Evolutionary conservation across 805 yeast genomes (phyloP).

Genomic region (Ogataea chonburiensis): DNA sequence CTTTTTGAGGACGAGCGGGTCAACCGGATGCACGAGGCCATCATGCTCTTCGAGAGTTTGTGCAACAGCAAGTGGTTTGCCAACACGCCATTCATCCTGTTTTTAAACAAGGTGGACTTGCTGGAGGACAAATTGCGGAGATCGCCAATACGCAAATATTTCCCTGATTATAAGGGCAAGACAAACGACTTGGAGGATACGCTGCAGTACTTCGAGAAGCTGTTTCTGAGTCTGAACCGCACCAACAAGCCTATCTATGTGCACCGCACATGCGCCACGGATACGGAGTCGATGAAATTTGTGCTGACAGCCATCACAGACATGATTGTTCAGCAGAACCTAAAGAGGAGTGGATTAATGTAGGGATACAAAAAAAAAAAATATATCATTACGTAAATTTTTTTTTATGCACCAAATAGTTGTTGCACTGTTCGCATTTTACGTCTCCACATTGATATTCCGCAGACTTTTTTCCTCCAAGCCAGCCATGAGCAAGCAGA

Average conservation of each 20-base stretch:
- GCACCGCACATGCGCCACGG: slow-evolving; percentile 95
- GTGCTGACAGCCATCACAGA: slow-evolving; percentile 93
- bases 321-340: slow-evolving; percentile 77
- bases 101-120: slow-evolving; percentile 84
- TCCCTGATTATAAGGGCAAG: slow-evolving; percentile 74
- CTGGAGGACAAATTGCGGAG: slow-evolving; percentile 65
- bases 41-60: slow-evolving; percentile 76
- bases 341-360: slow-evolving; percentile 74
- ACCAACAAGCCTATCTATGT: slow-evolving; percentile 76
- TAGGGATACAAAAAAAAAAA: no score
- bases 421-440: neutral
- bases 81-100: slow-evolving; percentile 83
- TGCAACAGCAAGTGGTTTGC: slow-evolving; percentile 84
- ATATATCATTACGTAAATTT: neutral
- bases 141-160: slow-evolving; percentile 67
- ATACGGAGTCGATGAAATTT: slow-evolving; percentile 81
- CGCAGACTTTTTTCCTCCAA: slow-evolving; percentile 5
- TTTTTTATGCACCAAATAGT: neutral
- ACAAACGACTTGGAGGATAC: slow-evolving; percentile 66
- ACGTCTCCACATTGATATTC: slow-evolving; percentile 5
- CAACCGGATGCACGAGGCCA: slow-evolving; percentile 88
- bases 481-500: slow-evolving; percentile 57
- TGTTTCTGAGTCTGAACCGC: slow-evolving; percentile 63
- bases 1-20: slow-evolving; percentile 86
- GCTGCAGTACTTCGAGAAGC: slow-evolving; percentile 63